A percentile compares a stretch with the other conserved stretches of the same genome.
These are phyloP conservation scores for Elsinoe necatrix DNA, from an alignment of 2,329 filamentous ascomycete genomes.

Conservation along the genomic window DNA sequence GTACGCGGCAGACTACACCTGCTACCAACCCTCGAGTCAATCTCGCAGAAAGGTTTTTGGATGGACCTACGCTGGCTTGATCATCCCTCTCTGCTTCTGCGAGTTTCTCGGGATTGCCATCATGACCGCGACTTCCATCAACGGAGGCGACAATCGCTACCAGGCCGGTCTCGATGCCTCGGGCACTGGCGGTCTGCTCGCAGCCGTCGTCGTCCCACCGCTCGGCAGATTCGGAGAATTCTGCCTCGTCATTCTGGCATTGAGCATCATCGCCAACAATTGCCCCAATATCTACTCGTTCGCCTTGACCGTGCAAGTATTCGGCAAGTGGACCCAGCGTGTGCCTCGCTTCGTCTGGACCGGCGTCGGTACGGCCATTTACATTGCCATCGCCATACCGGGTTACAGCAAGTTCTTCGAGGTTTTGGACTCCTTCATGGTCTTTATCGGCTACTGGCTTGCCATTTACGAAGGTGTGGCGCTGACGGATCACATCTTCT, in stretches of 20 bases:
- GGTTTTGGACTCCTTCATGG: conserved; percentile 63
- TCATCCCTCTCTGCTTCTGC: conserved; percentile 64
- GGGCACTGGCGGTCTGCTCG: conserved; percentile 59
- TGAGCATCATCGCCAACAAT: conserved; percentile 40
- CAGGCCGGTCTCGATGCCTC: conserved; percentile 46
- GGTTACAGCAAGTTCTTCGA: conserved; percentile 58
- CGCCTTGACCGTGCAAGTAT: conserved; percentile 57
- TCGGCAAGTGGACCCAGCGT: conserved; percentile 49
- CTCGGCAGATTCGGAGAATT: conserved; percentile 64
- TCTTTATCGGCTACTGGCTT: conserved; percentile 57
- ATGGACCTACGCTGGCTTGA: conserved; percentile 60
- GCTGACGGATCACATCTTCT: conserved; percentile 59
- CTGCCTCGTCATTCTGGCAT: conserved; percentile 44
- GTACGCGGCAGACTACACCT: conserved; percentile 70
- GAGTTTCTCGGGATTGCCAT: conserved; percentile 65
- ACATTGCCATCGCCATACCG: conserved; percentile 61
- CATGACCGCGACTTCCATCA: conserved; percentile 53
- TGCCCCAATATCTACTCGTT: conserved; percentile 53
- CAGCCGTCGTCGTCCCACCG: conserved; percentile 53
- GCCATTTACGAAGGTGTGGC: conserved; percentile 63
- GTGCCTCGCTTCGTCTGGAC: conserved; percentile 64
- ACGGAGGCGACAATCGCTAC: conserved; percentile 49
- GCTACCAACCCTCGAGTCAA: conserved; percentile 61
- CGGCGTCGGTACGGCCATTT: conserved; percentile 51
- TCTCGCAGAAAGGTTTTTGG: conserved; percentile 56